Base-by-base conservation (phyloP, 139 green algal species). In the Coelastrella sp. region DNA sequence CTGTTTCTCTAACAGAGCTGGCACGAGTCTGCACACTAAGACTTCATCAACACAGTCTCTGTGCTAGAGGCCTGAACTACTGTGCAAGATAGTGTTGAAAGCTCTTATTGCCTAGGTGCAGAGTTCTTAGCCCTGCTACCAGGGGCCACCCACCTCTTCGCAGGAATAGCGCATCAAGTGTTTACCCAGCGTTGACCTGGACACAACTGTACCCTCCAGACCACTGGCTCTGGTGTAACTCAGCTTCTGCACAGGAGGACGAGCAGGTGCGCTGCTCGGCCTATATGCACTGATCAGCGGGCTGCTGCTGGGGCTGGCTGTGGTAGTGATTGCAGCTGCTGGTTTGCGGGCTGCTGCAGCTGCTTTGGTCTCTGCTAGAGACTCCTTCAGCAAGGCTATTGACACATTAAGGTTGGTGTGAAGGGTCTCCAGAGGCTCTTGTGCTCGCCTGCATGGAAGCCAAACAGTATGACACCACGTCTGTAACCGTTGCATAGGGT, bases 71-170 rank as follows among this genome's bases (percentile, higher is more conserved):
- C n/a, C n/a, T n/a, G n/a, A n/a, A n/a, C n/a, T n/a, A n/a, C n/a
- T n/a, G n/a, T n/a, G n/a, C n/a, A n/a, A n/a, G n/a, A n/a, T n/a
- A n/a, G n/a, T n/a, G n/a, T n/a, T n/a, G n/a, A n/a, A n/a, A n/a
- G n/a, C n/a, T n/a, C n/a, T n/a, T n/a, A n/a, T n/a, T n/a, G n/a
- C n/a, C n/a, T n/a, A n/a, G n/a, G n/a, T n/a, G n/a, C n/a, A n/a
- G n/a, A n/a, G n/a, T n/a, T n/a, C n/a, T n/a, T n/a, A n/a, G n/a
- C n/a, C n/a, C 8, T 45, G 25, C 63, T 57, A 15, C 23, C 59
- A n/a, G n/a, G n/a, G n/a, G n/a, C n/a, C n/a, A 32, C 77, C 35
- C 37, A 86, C 80, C 80, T 86, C 80, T 17, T 86, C 80, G 23
- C 35, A 50, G 3, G 6, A 80, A 50, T 80, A 86, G 34, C 66